These are phyloP conservation scores for Populus nigra DNA, from an alignment of 345 rosid species.

Conservation along the genomic window DNA sequence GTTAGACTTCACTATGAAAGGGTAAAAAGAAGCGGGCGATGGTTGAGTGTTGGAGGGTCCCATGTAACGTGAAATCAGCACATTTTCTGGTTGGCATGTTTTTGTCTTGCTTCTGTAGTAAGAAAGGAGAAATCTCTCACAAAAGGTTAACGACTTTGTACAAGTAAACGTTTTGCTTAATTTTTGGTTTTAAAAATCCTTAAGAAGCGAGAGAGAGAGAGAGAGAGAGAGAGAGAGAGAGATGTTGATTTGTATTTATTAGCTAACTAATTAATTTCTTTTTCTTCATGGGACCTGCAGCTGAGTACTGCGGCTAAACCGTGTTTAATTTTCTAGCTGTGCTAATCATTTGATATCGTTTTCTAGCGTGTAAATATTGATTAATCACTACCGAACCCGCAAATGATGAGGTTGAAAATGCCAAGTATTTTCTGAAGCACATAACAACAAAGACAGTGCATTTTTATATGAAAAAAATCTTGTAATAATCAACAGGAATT, in stretches of 20 bases:
- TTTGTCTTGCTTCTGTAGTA: slow-evolving; percentile 13
- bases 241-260: background rate
- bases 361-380: background rate
- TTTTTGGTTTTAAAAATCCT: background rate
- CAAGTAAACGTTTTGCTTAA: slow-evolving; percentile 16
- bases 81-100: background rate
- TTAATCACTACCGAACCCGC: background rate
- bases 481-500: background rate
- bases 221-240: background rate
- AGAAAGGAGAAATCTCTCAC: background rate
- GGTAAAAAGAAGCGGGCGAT: background rate
- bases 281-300: background rate
- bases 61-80: background rate
- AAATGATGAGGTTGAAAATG: no score
- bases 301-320: background rate
- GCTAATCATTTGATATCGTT: slow-evolving; percentile 13
- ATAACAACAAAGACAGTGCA: background rate
- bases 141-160: background rate
- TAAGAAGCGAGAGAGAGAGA: background rate
- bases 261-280: no score
- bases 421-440: background rate
- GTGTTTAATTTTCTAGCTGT: slow-evolving; percentile 19
- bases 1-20: background rate
- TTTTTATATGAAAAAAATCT: background rate
- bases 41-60: background rate